Conservation (phyloP, 2,329 filamentous ascomycete species). For the Penicillium aurantiogriseum region DNA sequence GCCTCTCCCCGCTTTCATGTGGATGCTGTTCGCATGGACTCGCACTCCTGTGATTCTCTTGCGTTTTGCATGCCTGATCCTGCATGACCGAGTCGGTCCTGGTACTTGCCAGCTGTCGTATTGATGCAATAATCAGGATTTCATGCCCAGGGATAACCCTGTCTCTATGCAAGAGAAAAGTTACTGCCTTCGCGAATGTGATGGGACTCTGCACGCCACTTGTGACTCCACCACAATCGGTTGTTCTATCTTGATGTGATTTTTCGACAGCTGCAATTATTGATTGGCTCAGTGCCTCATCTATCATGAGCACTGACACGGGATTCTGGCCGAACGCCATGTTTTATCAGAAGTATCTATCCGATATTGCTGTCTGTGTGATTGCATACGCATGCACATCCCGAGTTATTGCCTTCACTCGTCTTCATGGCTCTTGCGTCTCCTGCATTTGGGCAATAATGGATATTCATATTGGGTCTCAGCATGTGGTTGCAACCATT, state of each 20-base stretch:
- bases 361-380: slow-evolving; percentile 21
- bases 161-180: slow-evolving; percentile 21
- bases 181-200: slow-evolving; percentile 24
- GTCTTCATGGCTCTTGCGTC: slow-evolving; percentile 9
- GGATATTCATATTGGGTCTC: slow-evolving; percentile 19
- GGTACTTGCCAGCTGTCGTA: slow-evolving; percentile 38
- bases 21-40: slow-evolving; percentile 32
- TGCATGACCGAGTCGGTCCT: slow-evolving; percentile 32
- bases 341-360: slow-evolving; percentile 8
- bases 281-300: slow-evolving; percentile 20
- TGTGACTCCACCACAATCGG: slow-evolving; percentile 18
- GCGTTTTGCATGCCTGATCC: slow-evolving; percentile 32
- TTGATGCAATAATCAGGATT: slow-evolving; percentile 31
- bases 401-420: slow-evolving; percentile 12
- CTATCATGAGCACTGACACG: slow-evolving; percentile 20
- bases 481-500: slow-evolving; percentile 25
- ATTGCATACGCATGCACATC: slow-evolving; percentile 23
- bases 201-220: slow-evolving; percentile 17
- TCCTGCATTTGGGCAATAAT: slow-evolving; percentile 17
- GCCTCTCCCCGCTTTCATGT: slow-evolving; percentile 33
- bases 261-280: slow-evolving; percentile 8
- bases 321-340: slow-evolving; percentile 14
- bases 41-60: slow-evolving; percentile 25
- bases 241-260: slow-evolving; percentile 11
- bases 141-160: slow-evolving; percentile 27